Base-by-base conservation (phyloP, 2,329 filamentous ascomycete species). In the Dactylellina haptotyla region DNA sequence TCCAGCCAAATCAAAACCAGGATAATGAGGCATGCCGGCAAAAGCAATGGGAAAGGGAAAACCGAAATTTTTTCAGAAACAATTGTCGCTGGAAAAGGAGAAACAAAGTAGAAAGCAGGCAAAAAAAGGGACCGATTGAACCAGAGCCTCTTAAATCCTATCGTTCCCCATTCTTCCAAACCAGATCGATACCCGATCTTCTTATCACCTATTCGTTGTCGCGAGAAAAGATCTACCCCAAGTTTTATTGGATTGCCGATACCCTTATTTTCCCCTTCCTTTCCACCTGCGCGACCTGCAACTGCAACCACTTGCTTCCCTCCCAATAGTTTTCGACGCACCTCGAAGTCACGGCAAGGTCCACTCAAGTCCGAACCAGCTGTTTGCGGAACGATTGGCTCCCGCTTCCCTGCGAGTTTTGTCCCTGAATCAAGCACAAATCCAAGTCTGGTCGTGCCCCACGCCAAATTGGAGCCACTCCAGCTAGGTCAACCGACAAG, bases 321-420 rank as follows among this genome's bases (percentile, higher is more conserved):
- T 30, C 20, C 66, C 66, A 64, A 71, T 71, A 51, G 45, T 45
- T 41, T 62, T 71, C 51, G 58, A 64, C 66, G 51, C 51, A 71
- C 41, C 30, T 51, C 63, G 30, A 53, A 16, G 66, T 63, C 50
- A 46, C 61, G 23, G 51, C 56, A 64, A 71, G 58, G 23, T 64
- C 59, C 59, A 63, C 59, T 63, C 30, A 26, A 14, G 45, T 46
- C 67, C 41, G 67, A 72, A 64, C 66, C 67, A 72, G 59, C 59
- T 72, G 67, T 72, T 72, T 72, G 53, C 67, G 61, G 67, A 64
- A 72, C 67, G 59, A 72, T 72, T 72, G 67, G 67, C 67, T 72
- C 61, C 53, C 59, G 51, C 66, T 26, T 65, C 67, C 67, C 59
- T 65, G 59, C 59, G 67, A 65, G 59, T 65, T 72, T 65, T 65